Base-by-base conservation (phyloP, 2,329 filamentous ascomycete genomes). In the Monilinia fructicola region DNA sequence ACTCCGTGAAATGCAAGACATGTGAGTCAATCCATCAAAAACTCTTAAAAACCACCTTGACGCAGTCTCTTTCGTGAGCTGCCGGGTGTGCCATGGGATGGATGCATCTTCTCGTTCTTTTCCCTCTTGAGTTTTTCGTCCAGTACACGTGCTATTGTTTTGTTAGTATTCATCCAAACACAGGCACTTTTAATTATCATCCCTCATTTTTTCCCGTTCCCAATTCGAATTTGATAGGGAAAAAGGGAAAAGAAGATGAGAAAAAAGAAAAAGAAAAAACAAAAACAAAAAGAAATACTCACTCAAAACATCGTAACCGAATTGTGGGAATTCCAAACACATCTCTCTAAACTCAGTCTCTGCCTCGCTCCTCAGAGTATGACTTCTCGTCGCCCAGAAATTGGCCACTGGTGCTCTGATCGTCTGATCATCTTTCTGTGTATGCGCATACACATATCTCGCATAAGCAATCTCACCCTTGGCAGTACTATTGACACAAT, bases 391-490 rank as follows among this genome's bases (percentile, higher is more conserved):
- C 7, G 92, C 92, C 93, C 93, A 97, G 82, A 96, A 96, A 65
- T 89, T 90, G n/a, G 91, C 92, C 61, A 97, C 87, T 1, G 93
- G 92, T 70, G 87, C 90, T 72, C 93, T 87, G 73, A 96, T 92
- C 3, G 85, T 86, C 16, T 79, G 81, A 78, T 96, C 92, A 68
- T 90, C 86, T 59, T 83, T 78, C 65, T 80, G 78, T 14, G 91
- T 95, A 79, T 92, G 87, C 68, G 86, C 87, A 81, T 97, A 97
- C 42, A 96, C 90, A 80, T 93, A 97, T 77, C 92, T 87, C 11
- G 93, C 93, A 78, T 97, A 97, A 35, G 89, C 87, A 75, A 97
- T 93, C 82, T 97, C 93, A 77, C 92, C 93, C 79, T 89, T 90
- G 46, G 92, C 92, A 0, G 91, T 96, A 54, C 90, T 92, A 75